A percentile compares a stretch with the other conserved stretches of the same genome.
Evolutionary conservation across 352 stramenopile species (phyloP).

Genomic region (Phytopythium ostracodes): DNA sequence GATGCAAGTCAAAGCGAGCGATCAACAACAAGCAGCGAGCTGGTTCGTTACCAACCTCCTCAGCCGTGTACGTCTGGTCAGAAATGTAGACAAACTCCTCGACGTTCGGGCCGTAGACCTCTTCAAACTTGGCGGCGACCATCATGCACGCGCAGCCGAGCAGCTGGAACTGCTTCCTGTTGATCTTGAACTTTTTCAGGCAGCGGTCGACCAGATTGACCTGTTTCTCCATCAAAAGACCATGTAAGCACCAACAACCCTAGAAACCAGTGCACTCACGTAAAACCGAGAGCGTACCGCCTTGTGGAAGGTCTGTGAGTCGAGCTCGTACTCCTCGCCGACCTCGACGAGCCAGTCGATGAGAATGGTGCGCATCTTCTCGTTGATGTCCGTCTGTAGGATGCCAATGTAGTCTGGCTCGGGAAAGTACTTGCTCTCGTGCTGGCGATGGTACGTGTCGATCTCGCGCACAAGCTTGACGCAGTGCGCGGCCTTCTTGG

Average conservation of each 20-base stretch:
- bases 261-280: background rate
- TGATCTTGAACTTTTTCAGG: slow-evolving; percentile 79
- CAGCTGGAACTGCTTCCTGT: slow-evolving; percentile 92
- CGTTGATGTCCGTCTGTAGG: slow-evolving; percentile 97
- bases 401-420: slow-evolving; percentile 57
- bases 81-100: slow-evolving; percentile 98
- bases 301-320: slow-evolving; percentile 82
- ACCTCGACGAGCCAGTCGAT: slow-evolving; percentile 99
- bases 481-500: slow-evolving; percentile 26
- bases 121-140: slow-evolving; percentile 97
- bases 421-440: slow-evolving; percentile 73
- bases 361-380: slow-evolving; percentile 99
- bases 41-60: slow-evolving; percentile 42
- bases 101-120: slow-evolving; percentile 93
- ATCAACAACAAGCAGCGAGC: background rate
- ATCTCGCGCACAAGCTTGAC: slow-evolving; percentile 60
- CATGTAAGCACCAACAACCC: background rate
- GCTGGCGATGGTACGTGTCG: slow-evolving; percentile 59
- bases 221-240: slow-evolving; percentile 12
- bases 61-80: slow-evolving; percentile 92
- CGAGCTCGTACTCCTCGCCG: slow-evolving; percentile 79
- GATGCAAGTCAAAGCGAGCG: background rate
- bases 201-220: slow-evolving; percentile 85
- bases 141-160: slow-evolving; percentile 95
- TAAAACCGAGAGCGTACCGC: slow-evolving; percentile 28